Base-by-base conservation (phyloP, 495 filamentous ascomycete species). In the Daldinia loculata region DNA sequence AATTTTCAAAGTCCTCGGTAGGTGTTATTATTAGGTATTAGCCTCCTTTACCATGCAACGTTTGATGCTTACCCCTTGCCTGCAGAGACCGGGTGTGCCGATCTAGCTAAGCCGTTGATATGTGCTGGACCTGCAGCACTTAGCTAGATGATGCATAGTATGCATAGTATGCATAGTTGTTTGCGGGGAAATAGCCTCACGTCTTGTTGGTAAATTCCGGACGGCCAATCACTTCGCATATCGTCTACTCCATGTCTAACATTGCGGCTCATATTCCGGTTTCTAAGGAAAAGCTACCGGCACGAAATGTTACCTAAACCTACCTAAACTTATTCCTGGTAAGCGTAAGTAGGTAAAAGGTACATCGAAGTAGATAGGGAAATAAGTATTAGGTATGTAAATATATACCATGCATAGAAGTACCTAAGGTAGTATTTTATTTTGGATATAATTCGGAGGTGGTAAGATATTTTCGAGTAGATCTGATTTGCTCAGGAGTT, bases 141-240 rank as follows among this genome's bases (percentile, higher is more conserved):
- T 72, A 56, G 55, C 60, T 27, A 63, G 39, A 66, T 58, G 43
- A 56, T 50, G 53, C 41, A 55, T 67, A 66, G 61, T 58, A 56
- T 50, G 53, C 41, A 55, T 67, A 66, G 61, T 58, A 61, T 50
- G 53, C 41, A 55, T 72, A 66, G 61, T 58, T 51, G 70, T 73
- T 73, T 73, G 70, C 70, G 70, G 70, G 70, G 70, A 73, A 73
- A 73, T 69, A 73, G 70, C 66, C 70, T 73, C 70, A 69, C 30
- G 32, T 56, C 48, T 62, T 51, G 66, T 43, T 66, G 45, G 51
- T 36, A 57, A 59, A 56, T 53, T 39, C 22, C 56, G 19, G 15
- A 66, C 29, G 14, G 52, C 70, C 70, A 73, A 73, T 73, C 66
- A 66, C 29, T 41, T 52, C 59, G 12, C 36, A 2, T 63, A 8